Evolutionary conservation across 164 flowering plant genomes (phyloP), one percentile per base, ranked within the genome.

Genomic region (Berberis vulgaris): DNA sequence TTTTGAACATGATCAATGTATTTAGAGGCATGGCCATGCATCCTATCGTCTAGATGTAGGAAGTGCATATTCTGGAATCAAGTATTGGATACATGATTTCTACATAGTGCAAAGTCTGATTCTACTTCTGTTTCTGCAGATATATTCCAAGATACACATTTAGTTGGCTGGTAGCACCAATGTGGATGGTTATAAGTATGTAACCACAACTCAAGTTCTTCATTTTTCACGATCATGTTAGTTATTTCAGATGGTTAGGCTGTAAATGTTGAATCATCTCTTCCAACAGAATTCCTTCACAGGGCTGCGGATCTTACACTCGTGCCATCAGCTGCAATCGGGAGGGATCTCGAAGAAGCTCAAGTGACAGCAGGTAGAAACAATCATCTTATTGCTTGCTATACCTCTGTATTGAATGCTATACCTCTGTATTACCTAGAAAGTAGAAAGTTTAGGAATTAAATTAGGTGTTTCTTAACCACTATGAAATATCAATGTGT

Each of bases 101-200:
- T 26, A 9, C 26, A 60, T 3, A 62, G 54, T 10, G 54, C 38
- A 6, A 38, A 50, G 39, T 40, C 1, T 67, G 55, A 64, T 64
- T 63, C 46, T 49, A 49, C 12, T 43, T 39, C 1, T 54, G 26
- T 41, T 4, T 65, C 57, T 80, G 75, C 88, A 95, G 99, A 78
- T 95, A 95, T 66, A 91, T 95, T 62, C 99, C 99, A 62, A 85
- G 99, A 80, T 95, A 95, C 77, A 91, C 99, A 43, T 95, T 91
- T 73, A 89, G 96, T 74, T 95, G 99, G 97, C 80, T 95, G 74
- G 99, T 95, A 70, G 71, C 77, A 72, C 97, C 99, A 39, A 95
- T 91, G 97, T 95, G 97, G 99, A 57, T 83, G 76, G 68, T 95
- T 55, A 80, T 91, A 84, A 91, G 99, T 95, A 87, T 38, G 94